Conservation (phyloP, 352 stramenopile species). For the Globisporangium spiculum region DNA sequence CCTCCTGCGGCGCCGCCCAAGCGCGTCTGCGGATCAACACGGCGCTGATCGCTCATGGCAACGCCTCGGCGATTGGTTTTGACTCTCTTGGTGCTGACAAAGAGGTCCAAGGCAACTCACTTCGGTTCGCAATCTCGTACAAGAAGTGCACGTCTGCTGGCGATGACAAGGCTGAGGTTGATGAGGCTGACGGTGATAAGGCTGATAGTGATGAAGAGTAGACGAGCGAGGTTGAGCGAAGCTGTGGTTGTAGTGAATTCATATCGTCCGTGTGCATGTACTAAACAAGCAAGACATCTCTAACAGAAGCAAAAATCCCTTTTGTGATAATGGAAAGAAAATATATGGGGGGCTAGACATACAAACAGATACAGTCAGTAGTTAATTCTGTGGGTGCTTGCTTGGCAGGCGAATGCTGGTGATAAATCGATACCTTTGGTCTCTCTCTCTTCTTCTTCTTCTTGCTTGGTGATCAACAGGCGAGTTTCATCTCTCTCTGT, state of each 20-base stretch:
- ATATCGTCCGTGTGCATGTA: background rate
- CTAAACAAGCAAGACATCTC: background rate
- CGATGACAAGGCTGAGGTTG: background rate
- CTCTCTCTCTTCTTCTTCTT: background rate
- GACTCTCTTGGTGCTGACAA: background rate
- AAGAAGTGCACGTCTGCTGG: conserved; percentile 4
- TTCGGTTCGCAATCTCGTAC: conserved; percentile 14
- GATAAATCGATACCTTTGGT: background rate
- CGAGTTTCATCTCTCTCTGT: background rate
- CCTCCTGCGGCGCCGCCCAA: conserved; percentile 15
- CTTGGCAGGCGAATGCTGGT: background rate
- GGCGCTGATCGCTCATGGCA: conserved; percentile 24
- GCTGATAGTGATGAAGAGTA: background rate
- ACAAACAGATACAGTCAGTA: conserved; percentile 7
- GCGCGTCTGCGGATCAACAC: conserved; percentile 28
- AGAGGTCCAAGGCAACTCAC: background rate
- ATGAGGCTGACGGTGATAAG: background rate
- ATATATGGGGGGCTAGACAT: background rate
- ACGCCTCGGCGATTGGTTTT: conserved; percentile 14
- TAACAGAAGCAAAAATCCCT: background rate
- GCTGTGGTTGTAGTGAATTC: background rate
- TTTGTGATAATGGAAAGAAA: conserved; percentile 1
- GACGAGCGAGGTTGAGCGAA: background rate
- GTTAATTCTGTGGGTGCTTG: background rate
- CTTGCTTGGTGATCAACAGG: background rate